A percentile compares a stretch with the other conserved stretches of the same genome.
These are phyloP conservation scores for Serendipita indica DNA, from an alignment of 768 basidiomycete species.

Conservation along the genomic window DNA sequence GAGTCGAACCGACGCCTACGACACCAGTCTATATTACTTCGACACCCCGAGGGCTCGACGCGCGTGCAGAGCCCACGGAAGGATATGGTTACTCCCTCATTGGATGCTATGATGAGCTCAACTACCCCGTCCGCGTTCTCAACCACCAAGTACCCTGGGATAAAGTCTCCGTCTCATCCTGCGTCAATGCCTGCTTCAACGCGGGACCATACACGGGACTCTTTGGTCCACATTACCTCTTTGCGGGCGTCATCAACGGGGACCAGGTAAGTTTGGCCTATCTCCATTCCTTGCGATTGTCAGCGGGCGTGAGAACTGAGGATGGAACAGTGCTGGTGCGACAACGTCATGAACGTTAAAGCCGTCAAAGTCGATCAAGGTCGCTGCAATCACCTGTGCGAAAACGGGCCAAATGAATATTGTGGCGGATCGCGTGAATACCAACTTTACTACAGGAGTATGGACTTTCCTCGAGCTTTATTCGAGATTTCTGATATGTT, in stretches of 20 bases:
- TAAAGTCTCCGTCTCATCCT: not conserved
- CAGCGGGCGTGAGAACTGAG: too few relatives aligned
- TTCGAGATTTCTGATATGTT: not conserved
- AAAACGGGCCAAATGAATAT: not conserved
- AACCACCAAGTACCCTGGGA: not conserved
- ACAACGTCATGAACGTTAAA: not conserved
- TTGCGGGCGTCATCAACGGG: not conserved
- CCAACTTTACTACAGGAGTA: not conserved
- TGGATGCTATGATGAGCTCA: not conserved
- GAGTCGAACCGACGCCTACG: not conserved
- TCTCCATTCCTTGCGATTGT: too few relatives aligned
- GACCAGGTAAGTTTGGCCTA: too few relatives aligned
- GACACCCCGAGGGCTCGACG: not conserved
- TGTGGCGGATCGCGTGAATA: not conserved
- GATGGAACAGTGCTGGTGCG: not conserved
- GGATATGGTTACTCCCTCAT: not conserved
- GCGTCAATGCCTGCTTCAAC: not conserved
- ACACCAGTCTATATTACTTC: not conserved
- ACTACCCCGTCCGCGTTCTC: not conserved
- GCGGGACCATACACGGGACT: not conserved
- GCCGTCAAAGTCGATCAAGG: not conserved
- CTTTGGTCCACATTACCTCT: slow-evolving; percentile 1
- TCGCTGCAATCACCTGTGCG: slow-evolving; percentile 1
- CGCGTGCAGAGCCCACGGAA: not conserved
- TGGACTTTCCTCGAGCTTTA: not conserved